Evolutionary conservation across 805 yeast species (phyloP).

Genomic region (Yamadazyma philogaea): DNA sequence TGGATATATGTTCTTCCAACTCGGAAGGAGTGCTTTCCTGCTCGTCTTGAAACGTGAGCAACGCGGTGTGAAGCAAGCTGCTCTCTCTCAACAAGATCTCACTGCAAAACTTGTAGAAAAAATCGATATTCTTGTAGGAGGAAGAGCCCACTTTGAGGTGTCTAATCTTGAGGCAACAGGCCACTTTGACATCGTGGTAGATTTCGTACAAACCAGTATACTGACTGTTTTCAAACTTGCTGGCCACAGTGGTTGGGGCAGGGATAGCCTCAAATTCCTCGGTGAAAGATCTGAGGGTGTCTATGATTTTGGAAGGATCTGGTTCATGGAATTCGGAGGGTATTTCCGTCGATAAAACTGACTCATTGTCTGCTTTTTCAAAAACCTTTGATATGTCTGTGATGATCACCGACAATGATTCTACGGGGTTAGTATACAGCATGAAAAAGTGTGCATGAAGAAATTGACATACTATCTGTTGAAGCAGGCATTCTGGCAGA

Average conservation of each 20-base stretch:
- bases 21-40: constrained; percentile 13
- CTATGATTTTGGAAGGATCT: constrained; percentile 41
- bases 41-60: constrained; percentile 5
- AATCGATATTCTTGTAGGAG: constrained; percentile 54
- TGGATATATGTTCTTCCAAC: constrained; percentile 43
- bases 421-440: constrained; percentile 2
- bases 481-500: neutral
- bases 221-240: constrained; percentile 33
- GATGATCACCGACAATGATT: neutral
- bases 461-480: constrained; percentile 5
- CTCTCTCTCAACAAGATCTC: constrained; percentile 65
- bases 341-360: constrained; percentile 23
- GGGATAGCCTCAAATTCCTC: constrained; percentile 24
- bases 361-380: constrained; percentile 24
- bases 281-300: constrained; percentile 38
- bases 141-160: constrained; percentile 47
- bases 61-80: constrained; percentile 38
- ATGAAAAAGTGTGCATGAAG: neutral
- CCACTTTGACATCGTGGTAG: constrained; percentile 65
- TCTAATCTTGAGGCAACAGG: constrained; percentile 47
- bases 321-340: constrained; percentile 49
- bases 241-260: constrained; percentile 38
- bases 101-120: constrained; percentile 57
- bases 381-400: constrained; percentile 22
- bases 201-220: constrained; percentile 53